phyloP scores from a whole-genome alignment of 495 filamentous ascomycete species.

The Xylaria cubensis region DNA sequence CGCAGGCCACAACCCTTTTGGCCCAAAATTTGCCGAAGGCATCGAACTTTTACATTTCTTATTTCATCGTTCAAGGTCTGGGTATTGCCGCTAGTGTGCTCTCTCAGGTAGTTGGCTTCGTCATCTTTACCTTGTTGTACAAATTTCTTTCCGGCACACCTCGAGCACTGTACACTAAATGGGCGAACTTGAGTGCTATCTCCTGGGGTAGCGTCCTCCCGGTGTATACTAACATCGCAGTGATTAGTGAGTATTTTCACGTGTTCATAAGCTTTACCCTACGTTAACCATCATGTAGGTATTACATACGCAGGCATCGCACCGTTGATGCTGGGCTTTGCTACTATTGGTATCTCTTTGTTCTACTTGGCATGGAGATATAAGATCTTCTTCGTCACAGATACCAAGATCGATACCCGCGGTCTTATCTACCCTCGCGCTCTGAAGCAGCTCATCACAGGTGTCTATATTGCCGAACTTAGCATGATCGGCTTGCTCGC shows the following conservation, averaged over 20 bases:
- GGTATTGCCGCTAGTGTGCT: constrained; percentile 78
- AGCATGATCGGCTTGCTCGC: constrained; percentile 93
- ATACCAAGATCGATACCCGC: constrained; percentile 86
- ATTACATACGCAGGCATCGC: constrained; percentile 92
- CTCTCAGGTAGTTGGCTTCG: constrained; percentile 77
- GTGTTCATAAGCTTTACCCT: background rate
- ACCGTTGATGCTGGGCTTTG: constrained; percentile 87
- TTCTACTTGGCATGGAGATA: constrained; percentile 96
- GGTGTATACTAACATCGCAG: constrained; percentile 80
- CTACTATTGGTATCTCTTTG: constrained; percentile 78
- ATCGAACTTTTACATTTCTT: constrained; percentile 94
- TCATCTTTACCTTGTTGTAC: constrained; percentile 79
- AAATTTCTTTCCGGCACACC: constrained; percentile 64
- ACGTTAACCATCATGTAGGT: constrained; percentile 49
- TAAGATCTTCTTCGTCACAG: constrained; percentile 91
- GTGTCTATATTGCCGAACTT: constrained; percentile 82
- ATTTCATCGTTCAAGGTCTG: constrained; percentile 92
- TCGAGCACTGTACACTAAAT: constrained; percentile 64
- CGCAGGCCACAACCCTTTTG: constrained; percentile 65
- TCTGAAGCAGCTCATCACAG: constrained; percentile 89
- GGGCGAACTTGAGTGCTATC: constrained; percentile 65
- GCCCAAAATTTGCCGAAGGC: constrained; percentile 77
- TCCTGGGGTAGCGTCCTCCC: constrained; percentile 93
- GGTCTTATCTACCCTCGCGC: constrained; percentile 86
- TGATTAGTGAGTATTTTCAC: constrained; percentile 68